phyloP scores from a whole-genome alignment of 257 asterid species.

The Penstemon davidsonii region DNA sequence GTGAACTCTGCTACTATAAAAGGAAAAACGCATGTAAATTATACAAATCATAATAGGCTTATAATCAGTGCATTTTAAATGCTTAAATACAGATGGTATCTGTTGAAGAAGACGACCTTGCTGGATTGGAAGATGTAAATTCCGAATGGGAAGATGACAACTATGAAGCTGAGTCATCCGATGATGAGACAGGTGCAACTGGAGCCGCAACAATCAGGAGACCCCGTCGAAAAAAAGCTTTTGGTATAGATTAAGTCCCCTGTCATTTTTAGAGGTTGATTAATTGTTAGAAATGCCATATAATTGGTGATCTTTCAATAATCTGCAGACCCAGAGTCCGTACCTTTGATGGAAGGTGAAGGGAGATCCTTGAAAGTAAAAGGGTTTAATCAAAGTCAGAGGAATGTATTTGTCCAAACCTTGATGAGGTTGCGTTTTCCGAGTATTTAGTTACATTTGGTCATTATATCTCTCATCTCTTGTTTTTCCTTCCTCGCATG shows the following conservation, averaged over 20 bases:
- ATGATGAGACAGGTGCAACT: conserved; percentile 68
- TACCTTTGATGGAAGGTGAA: conserved; percentile 98
- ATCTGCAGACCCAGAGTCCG: conserved; percentile 62
- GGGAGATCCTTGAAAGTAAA: conserved; percentile 77
- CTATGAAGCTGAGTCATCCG: conserved; percentile 88
- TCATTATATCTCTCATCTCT: conserved; percentile 16
- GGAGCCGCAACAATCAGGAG: conserved; percentile 65
- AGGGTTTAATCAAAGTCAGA: conserved; percentile 91
- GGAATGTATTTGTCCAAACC: conserved; percentile 82
- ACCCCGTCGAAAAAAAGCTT: conserved; percentile 63
- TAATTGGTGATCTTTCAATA: conserved; percentile 24
- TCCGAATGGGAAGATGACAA: conserved; percentile 95
- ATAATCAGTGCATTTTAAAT: conserved; percentile 20
- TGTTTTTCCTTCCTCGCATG: conserved; percentile 6
- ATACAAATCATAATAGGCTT: not conserved
- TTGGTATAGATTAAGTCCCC: conserved; percentile 56
- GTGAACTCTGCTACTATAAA: not conserved
- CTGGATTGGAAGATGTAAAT: conserved; percentile 93
- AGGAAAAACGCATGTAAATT: not conserved
- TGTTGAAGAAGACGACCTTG: conserved; percentile 96
- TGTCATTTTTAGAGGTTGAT: conserved; percentile 5
- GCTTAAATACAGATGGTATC: conserved; percentile 76
- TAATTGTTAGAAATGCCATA: not conserved
- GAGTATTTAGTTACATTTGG: conserved; percentile 16
- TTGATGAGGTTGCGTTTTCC: conserved; percentile 71